These are phyloP conservation scores for Entomortierella chlamydospora DNA, from an alignment of 192 early-diverging fungal genomes.

Conservation along the genomic window DNA sequence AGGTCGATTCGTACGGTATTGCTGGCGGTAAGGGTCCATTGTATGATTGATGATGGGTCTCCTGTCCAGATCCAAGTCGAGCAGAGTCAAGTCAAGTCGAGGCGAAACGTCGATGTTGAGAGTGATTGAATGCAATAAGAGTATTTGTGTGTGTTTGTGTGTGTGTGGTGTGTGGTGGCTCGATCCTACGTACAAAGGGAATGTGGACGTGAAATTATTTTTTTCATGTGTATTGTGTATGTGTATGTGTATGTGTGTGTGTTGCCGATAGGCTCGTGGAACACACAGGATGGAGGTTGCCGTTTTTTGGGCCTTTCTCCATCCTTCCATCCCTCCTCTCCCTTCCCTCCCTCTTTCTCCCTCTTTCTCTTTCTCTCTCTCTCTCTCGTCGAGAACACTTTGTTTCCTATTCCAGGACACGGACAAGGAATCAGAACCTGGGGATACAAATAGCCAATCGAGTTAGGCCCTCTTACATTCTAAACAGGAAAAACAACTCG, in stretches of 20 bases:
- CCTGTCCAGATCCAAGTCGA: not conserved
- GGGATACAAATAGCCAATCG: not conserved
- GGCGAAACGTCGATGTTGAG: too few relatives aligned
- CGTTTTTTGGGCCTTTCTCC: not conserved
- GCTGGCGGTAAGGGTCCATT: slow-evolving; percentile 50
- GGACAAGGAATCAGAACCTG: not conserved
- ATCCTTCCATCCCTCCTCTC: not conserved
- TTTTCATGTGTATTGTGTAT: not conserved
- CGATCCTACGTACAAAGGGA: not conserved
- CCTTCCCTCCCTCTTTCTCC: not conserved
- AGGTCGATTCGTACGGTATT: slow-evolving; percentile 27
- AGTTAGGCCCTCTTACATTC: too few relatives aligned
- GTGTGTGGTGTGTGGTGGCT: not conserved
- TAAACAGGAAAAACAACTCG: not conserved
- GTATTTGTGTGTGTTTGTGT: not conserved
- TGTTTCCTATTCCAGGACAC: not conserved
- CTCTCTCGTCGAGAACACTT: not conserved
- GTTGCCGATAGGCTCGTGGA: not conserved
- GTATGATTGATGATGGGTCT: not conserved
- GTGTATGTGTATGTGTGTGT: not conserved
- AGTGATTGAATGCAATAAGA: slow-evolving; percentile 2
- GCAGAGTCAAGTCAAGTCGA: not conserved
- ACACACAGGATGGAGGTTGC: too few relatives aligned
- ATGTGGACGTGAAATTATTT: slow-evolving; percentile 3
- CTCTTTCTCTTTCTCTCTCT: not conserved